Evolutionary conservation across 148 eudicot species (phyloP), one percentile per base, ranked within the genome.

Genomic region (Vaccinium myrtillus): DNA sequence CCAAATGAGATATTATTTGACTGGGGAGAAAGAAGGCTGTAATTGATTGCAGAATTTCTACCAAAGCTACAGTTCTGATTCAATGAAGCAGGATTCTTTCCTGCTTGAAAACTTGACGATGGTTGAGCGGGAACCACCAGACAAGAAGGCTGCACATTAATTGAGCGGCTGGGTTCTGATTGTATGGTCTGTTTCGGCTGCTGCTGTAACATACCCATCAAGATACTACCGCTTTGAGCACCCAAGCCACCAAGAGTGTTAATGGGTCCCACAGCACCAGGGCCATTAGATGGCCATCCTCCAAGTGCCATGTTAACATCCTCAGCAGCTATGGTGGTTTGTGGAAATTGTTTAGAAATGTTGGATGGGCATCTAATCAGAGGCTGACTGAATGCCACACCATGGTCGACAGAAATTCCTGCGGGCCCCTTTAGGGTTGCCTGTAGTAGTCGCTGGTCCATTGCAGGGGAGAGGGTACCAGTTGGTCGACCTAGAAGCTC

Each of bases 121-220:
- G 86, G 80, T 69, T 84, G 87, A 83, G 91, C 84, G 8, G 94
- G 92, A 32, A 87, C 86, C 36, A 91, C 89, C 82, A 91, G 79
- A 82, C 91, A 89, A 81, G 93, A 91, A 80, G 93, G 93, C 32
- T 88, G 92, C 71, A 91, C 92, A 73, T 84, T 91, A 71, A 91
- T 91, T n/a, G 92, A 80, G 50, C 87, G 86, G 67, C 79, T 85
- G 50, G 88, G 82, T 61, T 89, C 91, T 43, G 77, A 73, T 59
- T 79, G 39, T 8, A 32, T 15, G 53, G 86, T 74, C 79, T 86
- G 90, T 56, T 86, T 80, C 73, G 84, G 90, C 39, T 82, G 89
- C 85, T 83, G 88, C 63, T 83, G 79, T 11, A 87, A 55, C 77
- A 88, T 82, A 71, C 88, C 86, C 82, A 83, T 50, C 63, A 90